Evolutionary conservation across 495 filamentous ascomycete genomes (phyloP).

Genomic region (Pseudotulostoma volvatum): DNA sequence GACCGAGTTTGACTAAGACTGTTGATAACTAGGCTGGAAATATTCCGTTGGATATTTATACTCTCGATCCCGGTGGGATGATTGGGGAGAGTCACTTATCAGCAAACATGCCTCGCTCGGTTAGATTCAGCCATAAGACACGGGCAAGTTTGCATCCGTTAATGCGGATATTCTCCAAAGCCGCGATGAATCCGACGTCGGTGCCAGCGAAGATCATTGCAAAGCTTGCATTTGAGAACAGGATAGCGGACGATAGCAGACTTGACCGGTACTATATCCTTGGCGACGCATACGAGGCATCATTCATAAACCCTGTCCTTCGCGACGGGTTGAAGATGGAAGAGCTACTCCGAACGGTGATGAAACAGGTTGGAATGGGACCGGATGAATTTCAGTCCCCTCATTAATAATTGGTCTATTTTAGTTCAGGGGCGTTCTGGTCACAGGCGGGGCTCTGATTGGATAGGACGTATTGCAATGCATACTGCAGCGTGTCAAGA

Average conservation of each 20-base stretch:
- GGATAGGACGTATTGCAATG: too few species aligned
- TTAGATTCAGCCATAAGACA: slow-evolving; percentile 21
- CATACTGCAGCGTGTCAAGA: not conserved
- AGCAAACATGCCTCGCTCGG: slow-evolving; percentile 16
- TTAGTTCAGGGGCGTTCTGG: not conserved
- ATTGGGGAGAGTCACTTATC: slow-evolving; percentile 15
- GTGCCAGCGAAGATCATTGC: slow-evolving; percentile 26
- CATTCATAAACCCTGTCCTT: slow-evolving; percentile 21
- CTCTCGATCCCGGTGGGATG: slow-evolving; percentile 25
- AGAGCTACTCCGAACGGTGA: slow-evolving; percentile 17
- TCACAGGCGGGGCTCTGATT: too few species aligned
- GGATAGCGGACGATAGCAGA: slow-evolving; percentile 17
- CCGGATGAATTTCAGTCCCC: not conserved
- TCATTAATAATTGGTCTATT: not conserved
- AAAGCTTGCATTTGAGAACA: slow-evolving; percentile 24
- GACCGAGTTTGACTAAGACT: too few species aligned
- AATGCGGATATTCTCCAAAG: slow-evolving; percentile 24
- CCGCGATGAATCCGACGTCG: slow-evolving; percentile 23
- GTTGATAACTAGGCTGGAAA: slow-evolving; percentile 16
- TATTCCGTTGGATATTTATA: slow-evolving; percentile 26
- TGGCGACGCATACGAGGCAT: slow-evolving; percentile 24
- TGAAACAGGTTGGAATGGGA: slow-evolving; percentile 11
- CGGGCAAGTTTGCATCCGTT: slow-evolving; percentile 23
- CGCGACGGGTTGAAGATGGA: slow-evolving; percentile 18
- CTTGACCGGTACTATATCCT: slow-evolving; percentile 27